Base-by-base conservation (phyloP, 495 filamentous ascomycete genomes). In the Viridothelium virens region DNA sequence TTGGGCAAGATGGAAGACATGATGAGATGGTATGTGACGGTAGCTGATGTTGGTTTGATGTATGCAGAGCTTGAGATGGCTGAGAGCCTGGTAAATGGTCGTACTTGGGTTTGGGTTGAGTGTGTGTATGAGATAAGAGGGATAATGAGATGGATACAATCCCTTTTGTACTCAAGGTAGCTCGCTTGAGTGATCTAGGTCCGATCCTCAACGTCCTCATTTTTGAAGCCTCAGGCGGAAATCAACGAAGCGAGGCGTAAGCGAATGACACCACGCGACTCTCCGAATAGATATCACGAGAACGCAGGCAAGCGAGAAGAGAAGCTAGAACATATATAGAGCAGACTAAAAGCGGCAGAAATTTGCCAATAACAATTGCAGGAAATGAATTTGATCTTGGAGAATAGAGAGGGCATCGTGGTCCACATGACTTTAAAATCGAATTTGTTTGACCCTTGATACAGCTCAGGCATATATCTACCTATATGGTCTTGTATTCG, bases 41-140 rank as follows among this genome's bases (percentile, higher is more conserved):
- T 59, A 59, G 7, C 25, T 59, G 48, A 59, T 59, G 53, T 59
- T 36, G 5, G 18, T 18, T 59, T 59, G 53, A 4, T 59, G 53
- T 3, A 59, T 59, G 53, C 7, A 7, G 53, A 5, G 31, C 18
- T 53, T 25, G n/a, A 53, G 48, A 18, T 53, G 1, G 48, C 5
- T 53, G 5, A n/a, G 5, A 25, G 41, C 9, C n/a, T 5, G n/a
- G 14, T 11, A 36, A 59, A 7, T 36, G 18, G 14, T 18, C 11
- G 31, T 34, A 31, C 31, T 33, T 59, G 11, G 31, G 10, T 59
- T 33, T 36, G 18, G 18, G 31, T 34, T 25, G 25, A 25, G 25
- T 0, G 31, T n/a, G 31, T 36, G 2, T 7, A 59, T 7, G n/a
- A 53, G n/a, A 53, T 34, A 31, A 36, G 31, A 59, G 31, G 31